Evolutionary conservation across 192 early-diverging fungal species (phyloP).

Genomic region (Chytriomyces sp.): DNA sequence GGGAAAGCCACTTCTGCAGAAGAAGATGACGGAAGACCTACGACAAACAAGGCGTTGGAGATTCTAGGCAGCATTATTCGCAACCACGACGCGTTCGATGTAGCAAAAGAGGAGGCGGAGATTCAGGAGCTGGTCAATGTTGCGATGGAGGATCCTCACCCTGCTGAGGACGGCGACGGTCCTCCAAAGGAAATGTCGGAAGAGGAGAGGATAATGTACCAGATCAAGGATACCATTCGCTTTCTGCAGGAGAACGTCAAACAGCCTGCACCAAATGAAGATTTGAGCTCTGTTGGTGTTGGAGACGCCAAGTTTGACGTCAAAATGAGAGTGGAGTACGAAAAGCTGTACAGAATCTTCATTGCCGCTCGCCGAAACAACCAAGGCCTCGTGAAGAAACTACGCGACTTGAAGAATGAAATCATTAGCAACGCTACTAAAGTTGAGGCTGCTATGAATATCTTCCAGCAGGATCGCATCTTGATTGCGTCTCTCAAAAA

Average conservation of each 20-base stretch:
- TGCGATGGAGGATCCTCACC: constrained; percentile 18
- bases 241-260: constrained; percentile 19
- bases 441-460: constrained; percentile 53
- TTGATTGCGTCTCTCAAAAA: constrained; percentile 49
- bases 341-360: constrained; percentile 52
- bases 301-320: constrained; percentile 11
- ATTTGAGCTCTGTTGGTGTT: background rate
- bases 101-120: constrained; percentile 27
- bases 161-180: background rate
- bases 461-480: constrained; percentile 48
- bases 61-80: constrained; percentile 1
- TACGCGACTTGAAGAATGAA: constrained; percentile 47
- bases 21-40: background rate
- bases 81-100: constrained; percentile 27
- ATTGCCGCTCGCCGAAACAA: constrained; percentile 51
- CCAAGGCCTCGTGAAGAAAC: constrained; percentile 47
- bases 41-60: constrained; percentile 4
- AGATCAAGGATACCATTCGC: constrained; percentile 16
- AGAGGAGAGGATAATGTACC: constrained; percentile 17
- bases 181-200: constrained; percentile 21
- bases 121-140: constrained; percentile 36
- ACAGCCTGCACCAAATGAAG: background rate
- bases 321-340: constrained; percentile 44
- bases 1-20: background rate
- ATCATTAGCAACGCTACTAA: constrained; percentile 50